Base-by-base conservation (phyloP, 345 rosid genomes). In the Erysimum cheiranthoides region DNA sequence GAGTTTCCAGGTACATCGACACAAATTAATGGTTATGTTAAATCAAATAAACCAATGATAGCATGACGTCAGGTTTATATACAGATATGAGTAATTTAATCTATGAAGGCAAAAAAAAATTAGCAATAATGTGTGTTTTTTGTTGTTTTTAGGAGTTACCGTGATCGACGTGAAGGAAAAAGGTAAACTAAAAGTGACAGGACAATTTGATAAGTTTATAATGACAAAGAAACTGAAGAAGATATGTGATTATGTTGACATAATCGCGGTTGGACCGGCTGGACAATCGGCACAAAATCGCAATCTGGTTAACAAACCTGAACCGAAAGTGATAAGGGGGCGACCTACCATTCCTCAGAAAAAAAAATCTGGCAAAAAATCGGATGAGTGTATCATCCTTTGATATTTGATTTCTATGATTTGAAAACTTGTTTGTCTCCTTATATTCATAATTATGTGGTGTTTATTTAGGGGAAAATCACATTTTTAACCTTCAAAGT, bases 221-320 rank as follows among this genome's bases (percentile, higher is more conserved):
- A 64, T 64, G 69, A 46, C 56, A 10, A 64, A 64, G 56, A 64
- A 64, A 18, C 69, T 64, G 3, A 64, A 64, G 30, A 64, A 64
- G 69, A 30, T 64, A 31, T 64, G 18, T 17, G 5, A 64, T 9
- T 31, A n/a, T 46, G 69, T 46, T 31, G 69, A 64, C 69, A 64
- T 64, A 8, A 16, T 46, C 9, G 54, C 39, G 10, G 6, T 64
- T 46, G 56, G 4, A 46, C 69, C 4, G 4, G 42, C 1, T 31
- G 69, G 16, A 30, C 10, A 64, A 16, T 14, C 54, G 27, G 7
- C 17, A 5, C 3, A 64, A 64, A 45, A 16, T 5, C 5, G 2
- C 10, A 49, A 30, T 30, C 54, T n/a, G 39, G 53, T n/a, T 30
- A 64, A 64, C 3, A 64, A 64, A 52, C 51, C 52, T 27, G 38